A percentile compares a stretch with the other conserved stretches of the same genome.
These are phyloP conservation scores for Pseudonectria foliicola DNA, from an alignment of 2,329 filamentous ascomycete genomes.

Conservation along the genomic window DNA sequence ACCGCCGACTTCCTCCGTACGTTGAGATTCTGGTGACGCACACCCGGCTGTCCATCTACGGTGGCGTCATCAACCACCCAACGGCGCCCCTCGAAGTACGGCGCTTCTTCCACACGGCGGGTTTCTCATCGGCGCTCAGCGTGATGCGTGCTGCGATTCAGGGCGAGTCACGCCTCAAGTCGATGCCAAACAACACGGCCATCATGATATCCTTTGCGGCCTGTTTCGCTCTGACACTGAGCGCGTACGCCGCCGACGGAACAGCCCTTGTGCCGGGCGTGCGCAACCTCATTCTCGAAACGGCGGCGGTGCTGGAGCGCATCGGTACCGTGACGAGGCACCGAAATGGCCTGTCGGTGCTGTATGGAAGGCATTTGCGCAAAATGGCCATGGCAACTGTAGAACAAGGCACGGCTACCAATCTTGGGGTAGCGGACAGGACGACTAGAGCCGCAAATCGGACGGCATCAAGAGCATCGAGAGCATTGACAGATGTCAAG, in stretches of 20 bases:
- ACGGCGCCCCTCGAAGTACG: slow-evolving; percentile 64
- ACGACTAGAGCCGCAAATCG: slow-evolving; percentile 3
- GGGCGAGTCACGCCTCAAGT: slow-evolving; percentile 60
- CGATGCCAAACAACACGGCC: slow-evolving; percentile 72
- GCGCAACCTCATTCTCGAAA: slow-evolving; percentile 58
- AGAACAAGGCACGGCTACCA: slow-evolving; percentile 11
- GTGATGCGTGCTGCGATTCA: slow-evolving; percentile 68
- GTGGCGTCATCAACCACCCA: slow-evolving; percentile 66
- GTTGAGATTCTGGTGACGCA: slow-evolving; percentile 69
- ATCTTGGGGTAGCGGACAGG: no score
- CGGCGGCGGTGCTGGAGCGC: slow-evolving; percentile 60
- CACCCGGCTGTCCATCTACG: slow-evolving; percentile 67
- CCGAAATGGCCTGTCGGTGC: slow-evolving; percentile 55
- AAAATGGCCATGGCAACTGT: slow-evolving; percentile 36
- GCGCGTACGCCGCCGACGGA: slow-evolving; percentile 49
- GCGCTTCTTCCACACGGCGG: slow-evolving; percentile 64
- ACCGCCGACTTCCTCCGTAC: slow-evolving; percentile 58
- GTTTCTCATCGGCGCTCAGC: slow-evolving; percentile 65
- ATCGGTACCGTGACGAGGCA: slow-evolving; percentile 61
- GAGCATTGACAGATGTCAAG: no score
- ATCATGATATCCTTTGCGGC: slow-evolving; percentile 75
- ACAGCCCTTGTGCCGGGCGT: slow-evolving; percentile 57
- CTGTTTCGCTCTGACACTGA: slow-evolving; percentile 60
- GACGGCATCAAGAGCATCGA: slow-evolving; percentile 1
- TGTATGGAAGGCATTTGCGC: slow-evolving; percentile 41